Percentiles rank a stretch among this genome's conserved stretches.
Conservation (phyloP, 202 grass and related monocot species). For the Panicum virgatum region DNA sequence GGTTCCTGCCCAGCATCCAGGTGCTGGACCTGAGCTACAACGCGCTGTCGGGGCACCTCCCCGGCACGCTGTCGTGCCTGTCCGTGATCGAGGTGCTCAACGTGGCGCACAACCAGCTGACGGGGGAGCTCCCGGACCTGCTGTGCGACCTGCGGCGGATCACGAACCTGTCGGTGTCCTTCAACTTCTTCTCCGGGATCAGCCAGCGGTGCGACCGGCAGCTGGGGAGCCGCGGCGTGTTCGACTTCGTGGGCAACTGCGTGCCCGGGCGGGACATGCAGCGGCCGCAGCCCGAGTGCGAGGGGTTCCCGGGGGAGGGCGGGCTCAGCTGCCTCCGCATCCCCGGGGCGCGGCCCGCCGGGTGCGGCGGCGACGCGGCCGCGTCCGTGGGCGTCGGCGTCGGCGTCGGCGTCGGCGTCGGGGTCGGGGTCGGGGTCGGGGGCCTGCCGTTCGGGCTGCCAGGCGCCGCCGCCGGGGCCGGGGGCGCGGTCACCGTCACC, state of each 20-base stretch:
- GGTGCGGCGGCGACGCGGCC: conserved; percentile 34
- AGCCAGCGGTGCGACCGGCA: conserved; percentile 59
- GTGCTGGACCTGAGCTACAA: conserved; percentile 94
- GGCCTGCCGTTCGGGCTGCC: conserved; percentile 43
- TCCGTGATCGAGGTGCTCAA: conserved; percentile 85
- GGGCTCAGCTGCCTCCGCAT: conserved; percentile 78
- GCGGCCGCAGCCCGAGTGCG: conserved; percentile 79
- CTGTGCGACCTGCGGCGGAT: conserved; percentile 76
- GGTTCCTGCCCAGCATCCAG: conserved; percentile 59
- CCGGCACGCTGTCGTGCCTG: conserved; percentile 74
- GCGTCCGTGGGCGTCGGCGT: conserved; percentile 25
- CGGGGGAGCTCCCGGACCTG: conserved; percentile 70
- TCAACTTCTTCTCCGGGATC: conserved; percentile 95
- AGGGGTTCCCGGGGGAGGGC: conserved; percentile 32
- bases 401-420: too few relatives aligned
- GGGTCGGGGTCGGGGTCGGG: conserved; percentile 34
- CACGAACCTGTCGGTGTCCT: conserved; percentile 71
- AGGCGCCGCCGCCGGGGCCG: conserved; percentile 26
- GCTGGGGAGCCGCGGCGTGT: conserved; percentile 57
- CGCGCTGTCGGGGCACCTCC: conserved; percentile 66
- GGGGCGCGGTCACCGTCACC: conserved; percentile 43
- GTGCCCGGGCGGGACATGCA: conserved; percentile 68
- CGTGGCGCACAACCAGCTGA: conserved; percentile 89
- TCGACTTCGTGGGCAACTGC: conserved; percentile 88
- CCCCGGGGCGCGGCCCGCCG: conserved; percentile 35